Base-by-base conservation (phyloP, 2,329 filamentous ascomycete genomes). In the Epicoccum sorghinum region DNA sequence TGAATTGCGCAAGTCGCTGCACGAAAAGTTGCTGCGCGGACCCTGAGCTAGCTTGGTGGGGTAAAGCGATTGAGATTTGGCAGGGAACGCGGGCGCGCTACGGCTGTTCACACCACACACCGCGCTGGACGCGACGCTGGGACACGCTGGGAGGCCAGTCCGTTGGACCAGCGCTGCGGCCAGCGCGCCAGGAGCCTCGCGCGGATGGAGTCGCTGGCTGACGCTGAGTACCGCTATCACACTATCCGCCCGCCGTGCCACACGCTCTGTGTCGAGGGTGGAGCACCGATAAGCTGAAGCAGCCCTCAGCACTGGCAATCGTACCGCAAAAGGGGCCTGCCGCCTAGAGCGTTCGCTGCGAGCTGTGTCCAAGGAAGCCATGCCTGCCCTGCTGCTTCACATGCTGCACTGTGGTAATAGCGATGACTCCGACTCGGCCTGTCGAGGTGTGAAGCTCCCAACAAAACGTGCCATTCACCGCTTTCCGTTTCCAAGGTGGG, bases 391-490 rank as follows among this genome's bases (percentile, higher is more conserved):
- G 27, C 25, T 27, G 51, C 40, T 49, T 54, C 51, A 49, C 51
- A 54, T 48, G 40, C 46, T 55, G 36, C n/a, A 44, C 38, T 35
- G 40, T 41, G 52, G 25, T 49, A 55, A 18, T 18, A 18, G 18
- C 18, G 18, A 18, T 49, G 46, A 55, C 52, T 55, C 52, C 52
- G 12, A 40, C 46, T 45, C 23, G 33, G 36, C 38, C 27, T n/a
- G 40, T 30, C 37, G 14, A 42, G 36, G 30, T 47, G 41, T 47
- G 41, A 49, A 27, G 52, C 46, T 32, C 52, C 46, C 52, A 55
- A 55, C 52, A 55, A 50, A 55, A 55, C 46, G 13, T 32, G 46
- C 41, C 41, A 50, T 50, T 55, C 52, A 55, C 52, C 52, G 52
- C 52, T 41, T 24, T 37, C 36, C 32, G 30, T 44, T 35, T 45